These are phyloP conservation scores for Chrysoporthe cubensis DNA, from an alignment of 2,329 filamentous ascomycete genomes.

Conservation along the genomic window DNA sequence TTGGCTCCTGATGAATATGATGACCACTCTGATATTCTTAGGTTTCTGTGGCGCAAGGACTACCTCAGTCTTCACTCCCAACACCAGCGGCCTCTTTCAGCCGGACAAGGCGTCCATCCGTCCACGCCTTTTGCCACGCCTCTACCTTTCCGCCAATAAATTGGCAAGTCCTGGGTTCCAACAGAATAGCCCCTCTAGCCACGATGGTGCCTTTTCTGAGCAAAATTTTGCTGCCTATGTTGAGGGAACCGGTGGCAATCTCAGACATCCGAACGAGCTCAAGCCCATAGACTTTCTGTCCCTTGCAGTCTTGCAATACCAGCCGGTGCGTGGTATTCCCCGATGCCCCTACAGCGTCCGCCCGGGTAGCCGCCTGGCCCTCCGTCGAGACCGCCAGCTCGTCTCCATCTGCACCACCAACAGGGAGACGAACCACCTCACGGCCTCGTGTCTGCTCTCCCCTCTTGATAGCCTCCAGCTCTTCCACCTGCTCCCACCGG, in stretches of 20 bases:
- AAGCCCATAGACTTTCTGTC: constrained; percentile 70
- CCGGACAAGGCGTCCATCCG: constrained; percentile 68
- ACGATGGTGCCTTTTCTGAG: constrained; percentile 68
- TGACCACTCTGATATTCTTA: neutral
- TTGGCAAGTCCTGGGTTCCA: constrained; percentile 70
- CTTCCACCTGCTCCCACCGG: constrained; percentile 86
- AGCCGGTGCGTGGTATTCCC: constrained; percentile 74
- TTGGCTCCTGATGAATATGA: neutral
- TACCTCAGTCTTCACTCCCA: constrained; percentile 27
- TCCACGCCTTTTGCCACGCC: constrained; percentile 77
- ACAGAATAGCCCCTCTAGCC: constrained; percentile 75
- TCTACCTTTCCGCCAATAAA: constrained; percentile 90
- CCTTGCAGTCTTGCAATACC: constrained; percentile 78
- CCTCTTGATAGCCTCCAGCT: constrained; percentile 72
- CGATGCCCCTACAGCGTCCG: constrained; percentile 29
- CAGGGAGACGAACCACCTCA: constrained; percentile 75
- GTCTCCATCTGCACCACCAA: constrained; percentile 48
- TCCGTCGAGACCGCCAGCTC: constrained; percentile 43
- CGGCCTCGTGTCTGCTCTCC: constrained; percentile 77
- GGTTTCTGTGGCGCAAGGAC: neutral
- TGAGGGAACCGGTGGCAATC: constrained; percentile 65
- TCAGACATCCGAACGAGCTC: constrained; percentile 71
- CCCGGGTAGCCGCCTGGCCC: constrained; percentile 7
- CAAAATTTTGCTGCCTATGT: constrained; percentile 82
- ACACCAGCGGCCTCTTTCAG: constrained; percentile 64